Base-by-base conservation (phyloP, 2,329 filamentous ascomycete genomes). In the Phaeosphaeria sp. region DNA sequence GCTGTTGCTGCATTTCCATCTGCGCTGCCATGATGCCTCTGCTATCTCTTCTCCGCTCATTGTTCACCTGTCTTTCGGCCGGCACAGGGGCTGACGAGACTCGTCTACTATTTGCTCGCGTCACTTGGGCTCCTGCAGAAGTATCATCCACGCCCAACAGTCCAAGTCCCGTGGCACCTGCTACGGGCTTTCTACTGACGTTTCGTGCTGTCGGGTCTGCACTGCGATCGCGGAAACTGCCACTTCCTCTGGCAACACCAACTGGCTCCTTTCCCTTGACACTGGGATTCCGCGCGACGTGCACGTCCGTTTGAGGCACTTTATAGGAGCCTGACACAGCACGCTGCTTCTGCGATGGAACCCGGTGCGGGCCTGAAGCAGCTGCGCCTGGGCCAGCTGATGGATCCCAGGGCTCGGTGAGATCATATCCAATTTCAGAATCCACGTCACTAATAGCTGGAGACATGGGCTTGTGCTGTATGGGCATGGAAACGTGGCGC, bases 1-100 rank as follows among this genome's bases (percentile, higher is more conserved):
- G 75, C 25, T 80, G 72, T 50, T 73, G 71, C 39, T 79, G 75
- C 65, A 80, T 72, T 50, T 77, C 72, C 60, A 72, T 72, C 49
- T 75, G 74, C 20, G 70, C 74, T n/a, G 64, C 72, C 47, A 71
- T 56, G 42, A 76, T 74, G 9, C 73, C 73, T 59, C 73, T 66
- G 46, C 70, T 75, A 39, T 76, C 73, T 64, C 72, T 67, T 54
- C 50, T 66, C 17, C 59, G 64, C 7, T 57, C 56, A 42, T 49
- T 73, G 46, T 20, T 41, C 6, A 39, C 10, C 13, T n/a, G n/a
- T n/a, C n/a, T n/a, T n/a, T n/a, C n/a, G 22, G 30, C 30, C 59
- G 63, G 51, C 27, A 61, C 56, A 13, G 72, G 58, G n/a, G 64
- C 67, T 25, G 68, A 69, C 2, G 65, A 59, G 9, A 67, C 27